Conservation (phyloP, 2,329 filamentous ascomycete species). For the Pseudogymnoascus sp. region DNA sequence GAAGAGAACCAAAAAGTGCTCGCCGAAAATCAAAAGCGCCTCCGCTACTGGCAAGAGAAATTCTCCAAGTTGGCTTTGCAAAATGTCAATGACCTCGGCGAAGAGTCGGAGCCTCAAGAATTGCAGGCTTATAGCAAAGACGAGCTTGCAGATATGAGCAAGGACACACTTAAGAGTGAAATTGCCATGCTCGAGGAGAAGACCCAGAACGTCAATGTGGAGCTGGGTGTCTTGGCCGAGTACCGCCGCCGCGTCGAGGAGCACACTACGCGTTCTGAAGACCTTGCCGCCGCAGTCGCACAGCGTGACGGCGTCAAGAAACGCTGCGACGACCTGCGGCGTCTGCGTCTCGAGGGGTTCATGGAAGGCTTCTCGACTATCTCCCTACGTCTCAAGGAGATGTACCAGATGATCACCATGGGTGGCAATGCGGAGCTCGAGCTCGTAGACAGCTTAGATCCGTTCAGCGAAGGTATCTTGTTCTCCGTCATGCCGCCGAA, state of each 20-base stretch:
- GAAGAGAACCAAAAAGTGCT: conserved; percentile 92
- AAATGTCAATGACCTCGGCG: conserved; percentile 64
- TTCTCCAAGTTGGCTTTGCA: conserved; percentile 74
- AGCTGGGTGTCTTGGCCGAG: conserved; percentile 79
- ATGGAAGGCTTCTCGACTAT: conserved; percentile 97
- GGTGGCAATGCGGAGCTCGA: conserved; percentile 96
- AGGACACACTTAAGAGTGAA: conserved; percentile 57
- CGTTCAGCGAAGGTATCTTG: conserved; percentile 91
- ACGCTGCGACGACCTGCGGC: conserved; percentile 83
- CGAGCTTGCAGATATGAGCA: conserved; percentile 54
- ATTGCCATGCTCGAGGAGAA: conserved; percentile 62
- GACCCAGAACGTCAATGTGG: conserved; percentile 78
- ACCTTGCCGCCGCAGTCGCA: conserved; percentile 68
- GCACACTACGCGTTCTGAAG: conserved; percentile 70
- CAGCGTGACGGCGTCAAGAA: conserved; percentile 83
- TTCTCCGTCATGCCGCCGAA: conserved; percentile 99
- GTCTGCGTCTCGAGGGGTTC: conserved; percentile 86
- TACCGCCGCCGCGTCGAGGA: conserved; percentile 82
- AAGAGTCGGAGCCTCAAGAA: conserved; percentile 44
- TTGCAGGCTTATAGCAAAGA: conserved; percentile 72
- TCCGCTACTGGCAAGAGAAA: conserved; percentile 85
- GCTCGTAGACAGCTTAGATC: conserved; percentile 89
- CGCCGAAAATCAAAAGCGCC: conserved; percentile 73
- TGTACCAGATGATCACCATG: conserved; percentile 99
- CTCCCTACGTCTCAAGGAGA: conserved; percentile 91